phyloP scores from a whole-genome alignment of 371 early-diverging fungal species.

The Mortierella polycephala region DNA sequence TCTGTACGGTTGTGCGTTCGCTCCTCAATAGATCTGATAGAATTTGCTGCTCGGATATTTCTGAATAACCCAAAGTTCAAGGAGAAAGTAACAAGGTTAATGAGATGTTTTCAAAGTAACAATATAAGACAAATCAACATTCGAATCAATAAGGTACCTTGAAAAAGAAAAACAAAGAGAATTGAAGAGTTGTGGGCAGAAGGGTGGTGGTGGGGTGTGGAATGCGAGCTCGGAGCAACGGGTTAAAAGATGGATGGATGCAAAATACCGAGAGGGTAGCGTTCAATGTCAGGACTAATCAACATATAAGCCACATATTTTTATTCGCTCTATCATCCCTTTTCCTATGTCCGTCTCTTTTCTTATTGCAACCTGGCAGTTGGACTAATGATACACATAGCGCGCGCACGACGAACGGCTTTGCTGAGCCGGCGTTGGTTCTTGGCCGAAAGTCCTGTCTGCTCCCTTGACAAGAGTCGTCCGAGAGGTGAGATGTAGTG shows the following conservation, averaged over 20 bases:
- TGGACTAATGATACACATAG: slow-evolving; percentile 72
- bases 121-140: too few species aligned
- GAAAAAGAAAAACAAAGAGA: too few species aligned
- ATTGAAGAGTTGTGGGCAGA: neutral
- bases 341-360: neutral
- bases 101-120: too few species aligned
- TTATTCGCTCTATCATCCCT: neutral
- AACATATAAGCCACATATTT: too few species aligned
- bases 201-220: neutral
- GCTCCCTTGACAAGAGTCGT: slow-evolving; percentile 78
- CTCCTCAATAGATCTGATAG: neutral
- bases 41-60: neutral
- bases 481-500: slow-evolving; percentile 86
- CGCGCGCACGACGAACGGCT: slow-evolving; percentile 87
- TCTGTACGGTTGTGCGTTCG: neutral
- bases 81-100: too few species aligned
- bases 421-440: slow-evolving; percentile 83
- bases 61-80: too few species aligned
- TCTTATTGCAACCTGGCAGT: slow-evolving; percentile 35
- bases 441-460: slow-evolving; percentile 80
- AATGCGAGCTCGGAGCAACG: neutral
- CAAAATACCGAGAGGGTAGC: neutral
- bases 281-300: too few species aligned
- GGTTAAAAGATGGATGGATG: too few species aligned
- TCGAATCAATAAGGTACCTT: too few species aligned